Evolutionary conservation across 257 asterid species (phyloP).

Genomic region (Orobanche coerulescens): DNA sequence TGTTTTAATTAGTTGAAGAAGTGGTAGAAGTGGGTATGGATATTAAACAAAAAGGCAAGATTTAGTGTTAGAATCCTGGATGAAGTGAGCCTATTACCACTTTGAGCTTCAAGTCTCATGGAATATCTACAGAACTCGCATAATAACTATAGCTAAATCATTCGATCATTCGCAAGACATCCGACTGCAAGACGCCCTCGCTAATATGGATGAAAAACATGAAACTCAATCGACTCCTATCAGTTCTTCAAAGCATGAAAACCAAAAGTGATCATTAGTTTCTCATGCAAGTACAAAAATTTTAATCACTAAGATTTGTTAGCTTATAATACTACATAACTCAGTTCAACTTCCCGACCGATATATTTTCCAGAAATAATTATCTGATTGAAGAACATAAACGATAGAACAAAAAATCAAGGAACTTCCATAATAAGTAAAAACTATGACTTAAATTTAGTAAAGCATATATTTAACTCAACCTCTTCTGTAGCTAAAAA

Average conservation of each 20-base stretch:
- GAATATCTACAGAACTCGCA: no score
- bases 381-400: not conserved
- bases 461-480: conserved; percentile 14
- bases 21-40: no score
- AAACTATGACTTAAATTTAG: not conserved
- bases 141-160: no score
- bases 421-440: conserved; percentile 15
- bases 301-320: not conserved
- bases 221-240: no score
- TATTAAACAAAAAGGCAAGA: no score
- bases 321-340: conserved; percentile 3
- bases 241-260: not conserved
- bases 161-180: no score
- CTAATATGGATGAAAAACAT: no score
- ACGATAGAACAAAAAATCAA: not conserved
- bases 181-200: no score
- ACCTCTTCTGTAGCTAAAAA: conserved; percentile 1
- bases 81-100: no score
- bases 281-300: not conserved
- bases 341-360: not conserved
- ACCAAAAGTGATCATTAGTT: not conserved
- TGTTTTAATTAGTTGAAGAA: no score
- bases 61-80: no score
- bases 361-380: not conserved
- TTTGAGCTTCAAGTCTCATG: no score